Conservation (phyloP, 2,329 filamentous ascomycete species). For the Monosporascus ibericus region DNA sequence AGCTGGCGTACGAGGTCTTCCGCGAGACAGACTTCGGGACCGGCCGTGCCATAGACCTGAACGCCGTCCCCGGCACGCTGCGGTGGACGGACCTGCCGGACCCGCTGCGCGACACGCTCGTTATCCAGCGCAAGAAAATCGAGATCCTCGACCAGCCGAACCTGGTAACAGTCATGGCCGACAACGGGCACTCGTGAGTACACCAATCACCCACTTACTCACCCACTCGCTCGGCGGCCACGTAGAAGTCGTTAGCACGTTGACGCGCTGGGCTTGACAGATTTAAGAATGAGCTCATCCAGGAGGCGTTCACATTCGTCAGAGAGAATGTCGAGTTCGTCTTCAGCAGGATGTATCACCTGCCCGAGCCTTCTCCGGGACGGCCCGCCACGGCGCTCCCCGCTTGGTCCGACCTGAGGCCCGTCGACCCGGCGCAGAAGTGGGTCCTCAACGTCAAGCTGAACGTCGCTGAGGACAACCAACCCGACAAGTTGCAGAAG, state of each 20-base stretch:
- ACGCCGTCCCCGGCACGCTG: slow-evolving; percentile 40
- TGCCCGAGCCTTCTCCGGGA: slow-evolving; percentile 18
- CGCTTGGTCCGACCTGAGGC: slow-evolving; percentile 39
- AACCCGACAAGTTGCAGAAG: slow-evolving; percentile 51
- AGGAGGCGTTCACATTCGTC: slow-evolving; percentile 49
- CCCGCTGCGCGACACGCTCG: slow-evolving; percentile 40
- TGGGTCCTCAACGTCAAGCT: slow-evolving; percentile 53
- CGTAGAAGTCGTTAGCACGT: neutral
- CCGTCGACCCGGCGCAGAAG: slow-evolving; percentile 41
- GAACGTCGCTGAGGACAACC: slow-evolving; percentile 49
- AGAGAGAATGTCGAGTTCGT: slow-evolving; percentile 49
- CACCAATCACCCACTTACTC: neutral
- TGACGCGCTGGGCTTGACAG: slow-evolving; percentile 22
- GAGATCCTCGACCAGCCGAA: slow-evolving; percentile 49
- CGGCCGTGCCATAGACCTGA: slow-evolving; percentile 30
- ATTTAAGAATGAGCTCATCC: slow-evolving; percentile 47
- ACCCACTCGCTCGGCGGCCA: neutral
- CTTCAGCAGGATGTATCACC: slow-evolving; percentile 41
- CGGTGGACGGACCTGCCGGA: slow-evolving; percentile 58
- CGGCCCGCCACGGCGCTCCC: slow-evolving; percentile 33
- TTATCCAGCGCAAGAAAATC: slow-evolving; percentile 49
- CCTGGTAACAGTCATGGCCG: slow-evolving; percentile 40
- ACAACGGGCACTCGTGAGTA: slow-evolving; percentile 48
- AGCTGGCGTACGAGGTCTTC: slow-evolving; percentile 48
- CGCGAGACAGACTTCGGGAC: slow-evolving; percentile 41